These are phyloP conservation scores for Daldinia decipiens DNA, from an alignment of 495 filamentous ascomycete genomes.

Conservation along the genomic window DNA sequence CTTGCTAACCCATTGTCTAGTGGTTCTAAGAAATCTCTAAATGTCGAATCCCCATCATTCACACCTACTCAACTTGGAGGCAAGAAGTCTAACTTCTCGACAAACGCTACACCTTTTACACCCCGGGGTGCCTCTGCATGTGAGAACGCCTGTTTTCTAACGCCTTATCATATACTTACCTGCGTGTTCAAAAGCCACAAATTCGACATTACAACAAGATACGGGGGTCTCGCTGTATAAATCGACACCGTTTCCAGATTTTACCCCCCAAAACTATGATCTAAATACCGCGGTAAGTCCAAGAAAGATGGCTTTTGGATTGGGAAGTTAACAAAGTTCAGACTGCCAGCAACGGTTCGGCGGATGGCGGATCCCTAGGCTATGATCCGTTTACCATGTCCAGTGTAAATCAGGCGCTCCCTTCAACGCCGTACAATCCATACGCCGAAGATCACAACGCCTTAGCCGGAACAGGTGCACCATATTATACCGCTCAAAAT, in stretches of 20 bases:
- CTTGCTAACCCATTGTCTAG: conserved; percentile 24
- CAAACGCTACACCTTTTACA: conserved; percentile 90
- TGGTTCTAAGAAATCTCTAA: conserved; percentile 79
- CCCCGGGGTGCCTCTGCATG: conserved; percentile 62
- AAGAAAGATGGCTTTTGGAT: not conserved
- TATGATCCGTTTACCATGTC: conserved; percentile 72
- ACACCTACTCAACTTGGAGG: conserved; percentile 69
- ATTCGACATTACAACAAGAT: conserved; percentile 50
- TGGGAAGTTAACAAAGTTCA: conserved; percentile 24
- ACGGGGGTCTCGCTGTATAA: conserved; percentile 57
- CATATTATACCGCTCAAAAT: conserved; percentile 59
- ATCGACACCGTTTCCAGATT: conserved; percentile 74
- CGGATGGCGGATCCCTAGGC: conserved; percentile 43
- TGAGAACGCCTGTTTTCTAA: conserved; percentile 39
- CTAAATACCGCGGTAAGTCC: conserved; percentile 68
- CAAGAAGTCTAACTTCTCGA: conserved; percentile 78
- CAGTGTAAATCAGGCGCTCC: conserved; percentile 62
- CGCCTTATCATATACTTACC: conserved; percentile 30
- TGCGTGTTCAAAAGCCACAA: conserved; percentile 49
- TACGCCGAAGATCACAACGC: conserved; percentile 69
- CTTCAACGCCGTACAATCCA: conserved; percentile 68
- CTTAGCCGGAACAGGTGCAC: conserved; percentile 59
- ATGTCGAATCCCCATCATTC: conserved; percentile 96
- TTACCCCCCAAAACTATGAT: conserved; percentile 81
- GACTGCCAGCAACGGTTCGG: conserved; percentile 44